Conservation (phyloP, 768 basidiomycete genomes). For the Amanita rimosa region DNA sequence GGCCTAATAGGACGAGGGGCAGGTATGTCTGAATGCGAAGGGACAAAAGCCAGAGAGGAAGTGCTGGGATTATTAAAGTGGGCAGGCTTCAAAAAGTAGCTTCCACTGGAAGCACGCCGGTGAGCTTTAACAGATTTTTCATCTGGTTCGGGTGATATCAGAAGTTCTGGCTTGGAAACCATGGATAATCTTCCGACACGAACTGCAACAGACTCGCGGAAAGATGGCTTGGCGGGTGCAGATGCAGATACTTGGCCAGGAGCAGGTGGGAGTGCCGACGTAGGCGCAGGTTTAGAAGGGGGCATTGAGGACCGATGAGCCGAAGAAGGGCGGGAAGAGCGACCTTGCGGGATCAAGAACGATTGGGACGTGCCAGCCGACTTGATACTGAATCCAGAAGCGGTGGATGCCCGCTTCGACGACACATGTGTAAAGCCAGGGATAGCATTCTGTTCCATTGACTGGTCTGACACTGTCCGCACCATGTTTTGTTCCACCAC, state of each 20-base stretch:
- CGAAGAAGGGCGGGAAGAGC: slow-evolving; percentile 15
- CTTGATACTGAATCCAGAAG: slow-evolving; percentile 34
- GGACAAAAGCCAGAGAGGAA: slow-evolving; percentile 7
- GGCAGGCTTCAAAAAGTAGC: slow-evolving; percentile 10
- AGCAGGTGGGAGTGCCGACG: slow-evolving; percentile 44
- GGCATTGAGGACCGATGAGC: slow-evolving; percentile 51
- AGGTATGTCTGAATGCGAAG: slow-evolving; percentile 12
- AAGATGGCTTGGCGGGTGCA: slow-evolving; percentile 22
- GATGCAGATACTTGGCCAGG: slow-evolving; percentile 4
- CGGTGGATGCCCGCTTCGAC: slow-evolving; percentile 40
- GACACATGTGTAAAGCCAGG: slow-evolving; percentile 34
- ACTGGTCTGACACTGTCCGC: slow-evolving; percentile 24
- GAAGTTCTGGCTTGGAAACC: slow-evolving; percentile 56
- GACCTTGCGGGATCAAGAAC: slow-evolving; percentile 8
- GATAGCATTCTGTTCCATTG: slow-evolving; percentile 28
- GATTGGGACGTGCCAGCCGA: slow-evolving; percentile 34
- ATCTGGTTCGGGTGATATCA: slow-evolving; percentile 57
- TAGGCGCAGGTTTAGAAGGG: slow-evolving; percentile 61
- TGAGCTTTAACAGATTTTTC: slow-evolving; percentile 25
- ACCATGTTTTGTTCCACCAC: slow-evolving; percentile 23
- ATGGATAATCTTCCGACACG: slow-evolving; percentile 48
- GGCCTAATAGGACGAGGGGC: slow-evolving; percentile 35
- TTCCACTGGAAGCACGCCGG: slow-evolving; percentile 27
- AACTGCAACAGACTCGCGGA: slow-evolving; percentile 47
- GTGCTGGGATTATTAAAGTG: slow-evolving; percentile 1